phyloP scores from a whole-genome alignment of 495 filamentous ascomycete genomes.

The Tuber brumale region DNA sequence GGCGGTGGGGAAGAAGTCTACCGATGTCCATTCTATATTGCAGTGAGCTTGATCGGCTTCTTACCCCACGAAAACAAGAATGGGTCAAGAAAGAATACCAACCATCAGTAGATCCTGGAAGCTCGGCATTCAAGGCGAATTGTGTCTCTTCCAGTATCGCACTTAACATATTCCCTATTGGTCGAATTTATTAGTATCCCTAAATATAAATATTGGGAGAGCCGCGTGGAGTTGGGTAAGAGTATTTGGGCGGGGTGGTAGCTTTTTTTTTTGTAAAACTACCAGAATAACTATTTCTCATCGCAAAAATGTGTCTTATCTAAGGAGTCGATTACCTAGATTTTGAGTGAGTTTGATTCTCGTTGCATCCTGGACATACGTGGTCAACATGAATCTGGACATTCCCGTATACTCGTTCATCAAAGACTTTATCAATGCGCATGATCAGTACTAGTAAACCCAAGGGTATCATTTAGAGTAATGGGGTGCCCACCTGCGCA shows the following conservation, averaged over 20 bases:
- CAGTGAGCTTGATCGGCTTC: not conserved
- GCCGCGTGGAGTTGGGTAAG: not conserved
- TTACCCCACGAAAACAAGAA: not conserved
- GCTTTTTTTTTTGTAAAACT: not conserved
- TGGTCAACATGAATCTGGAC: not conserved
- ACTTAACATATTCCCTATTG: conserved; percentile 17
- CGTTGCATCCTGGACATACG: not conserved
- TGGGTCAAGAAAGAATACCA: not conserved
- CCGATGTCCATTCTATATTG: conserved; percentile 45
- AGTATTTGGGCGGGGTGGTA: not conserved
- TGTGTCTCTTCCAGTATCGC: conserved; percentile 15
- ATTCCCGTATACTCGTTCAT: not conserved
- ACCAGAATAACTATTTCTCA: not conserved
- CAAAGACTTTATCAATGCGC: not conserved
- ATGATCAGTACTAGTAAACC: not conserved
- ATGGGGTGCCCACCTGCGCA: not conserved
- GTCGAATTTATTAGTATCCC: not conserved
- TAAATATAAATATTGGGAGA: not conserved
- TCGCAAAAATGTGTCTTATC: not conserved
- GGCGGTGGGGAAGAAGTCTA: conserved; percentile 44
- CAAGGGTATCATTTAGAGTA: not conserved
- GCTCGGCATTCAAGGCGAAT: conserved; percentile 15
- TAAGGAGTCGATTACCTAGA: not conserved
- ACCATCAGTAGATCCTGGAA: conserved; percentile 13
- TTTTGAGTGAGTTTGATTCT: not conserved